Percentiles rank a stretch among this genome's conserved stretches.
These are phyloP conservation scores for Ailanthus altissimus DNA, from an alignment of 345 rosid genomes.

Conservation along the genomic window DNA sequence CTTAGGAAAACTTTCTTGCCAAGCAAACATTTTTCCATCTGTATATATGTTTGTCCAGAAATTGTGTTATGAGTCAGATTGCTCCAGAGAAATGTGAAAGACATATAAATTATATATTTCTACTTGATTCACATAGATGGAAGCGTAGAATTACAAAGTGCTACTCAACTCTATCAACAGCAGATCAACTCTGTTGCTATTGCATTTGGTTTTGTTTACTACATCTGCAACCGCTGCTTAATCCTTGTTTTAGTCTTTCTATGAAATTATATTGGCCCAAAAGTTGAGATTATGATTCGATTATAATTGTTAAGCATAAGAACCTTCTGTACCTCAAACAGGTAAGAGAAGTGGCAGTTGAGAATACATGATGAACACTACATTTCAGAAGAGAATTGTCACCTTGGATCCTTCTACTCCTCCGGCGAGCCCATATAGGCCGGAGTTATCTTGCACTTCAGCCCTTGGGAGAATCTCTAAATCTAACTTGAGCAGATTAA, in stretches of 20 bases:
- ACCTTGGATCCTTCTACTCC: too few species aligned
- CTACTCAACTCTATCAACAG: background rate
- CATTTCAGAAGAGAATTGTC: background rate
- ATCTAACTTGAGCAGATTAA: background rate
- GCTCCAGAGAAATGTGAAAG: too few species aligned
- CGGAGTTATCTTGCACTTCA: too few species aligned
- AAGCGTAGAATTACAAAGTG: background rate
- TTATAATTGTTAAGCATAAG: background rate
- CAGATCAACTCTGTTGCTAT: background rate
- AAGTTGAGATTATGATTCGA: background rate
- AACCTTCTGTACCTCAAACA: conserved; percentile 20
- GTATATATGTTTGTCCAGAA: background rate
- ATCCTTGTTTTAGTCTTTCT: background rate
- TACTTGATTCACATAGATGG: background rate
- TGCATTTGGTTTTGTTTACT: background rate
- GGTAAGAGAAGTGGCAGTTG: conserved; percentile 30
- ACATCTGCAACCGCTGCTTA: conserved; percentile 1
- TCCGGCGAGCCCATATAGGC: too few species aligned
- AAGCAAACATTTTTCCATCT: too few species aligned
- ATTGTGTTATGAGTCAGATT: background rate
- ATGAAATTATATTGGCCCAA: background rate
- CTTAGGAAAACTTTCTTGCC: too few species aligned
- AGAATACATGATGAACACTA: background rate
- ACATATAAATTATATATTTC: background rate
- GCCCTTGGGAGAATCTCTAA: background rate